phyloP scores from a whole-genome alignment of 768 basidiomycete species.

The Tephrocybe sp. region DNA sequence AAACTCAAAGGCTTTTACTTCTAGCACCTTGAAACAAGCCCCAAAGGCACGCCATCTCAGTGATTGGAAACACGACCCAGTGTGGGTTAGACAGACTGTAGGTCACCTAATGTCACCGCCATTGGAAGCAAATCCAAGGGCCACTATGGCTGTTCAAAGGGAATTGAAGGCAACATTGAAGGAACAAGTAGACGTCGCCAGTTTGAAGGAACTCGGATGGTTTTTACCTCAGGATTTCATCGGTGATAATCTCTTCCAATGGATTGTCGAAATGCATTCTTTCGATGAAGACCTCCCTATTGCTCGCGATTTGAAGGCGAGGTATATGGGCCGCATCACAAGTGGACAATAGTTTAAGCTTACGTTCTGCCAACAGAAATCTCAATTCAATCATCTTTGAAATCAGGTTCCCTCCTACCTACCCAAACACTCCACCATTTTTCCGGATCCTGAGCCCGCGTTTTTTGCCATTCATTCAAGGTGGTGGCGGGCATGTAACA shows the following conservation, averaged over 20 bases:
- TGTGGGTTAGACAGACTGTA: constrained; percentile 45
- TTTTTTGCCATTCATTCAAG: constrained; percentile 68
- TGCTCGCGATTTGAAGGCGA: constrained; percentile 55
- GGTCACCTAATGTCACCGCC: constrained; percentile 62
- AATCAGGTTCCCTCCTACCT: constrained; percentile 65
- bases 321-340: constrained; percentile 26
- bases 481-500: constrained; percentile 71
- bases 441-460: constrained; percentile 75
- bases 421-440: constrained; percentile 72
- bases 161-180: constrained; percentile 64
- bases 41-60: constrained; percentile 19
- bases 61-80: constrained; percentile 56
- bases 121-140: constrained; percentile 48
- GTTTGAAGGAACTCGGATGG: constrained; percentile 64
- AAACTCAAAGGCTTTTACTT: constrained; percentile 8
- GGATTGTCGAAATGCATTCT: constrained; percentile 74
- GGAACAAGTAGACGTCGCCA: constrained; percentile 49
- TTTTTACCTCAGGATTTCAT: constrained; percentile 68
- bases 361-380: constrained; percentile 34
- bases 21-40: constrained; percentile 18
- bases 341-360: too few relatives aligned
- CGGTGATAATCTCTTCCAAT: constrained; percentile 68
- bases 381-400: constrained; percentile 72
- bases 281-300: constrained; percentile 63
- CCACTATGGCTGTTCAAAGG: constrained; percentile 57